Evolutionary conservation across 768 basidiomycete genomes (phyloP), one percentile per base, ranked within the genome.

Genomic region (Pisolithus marmoratus): DNA sequence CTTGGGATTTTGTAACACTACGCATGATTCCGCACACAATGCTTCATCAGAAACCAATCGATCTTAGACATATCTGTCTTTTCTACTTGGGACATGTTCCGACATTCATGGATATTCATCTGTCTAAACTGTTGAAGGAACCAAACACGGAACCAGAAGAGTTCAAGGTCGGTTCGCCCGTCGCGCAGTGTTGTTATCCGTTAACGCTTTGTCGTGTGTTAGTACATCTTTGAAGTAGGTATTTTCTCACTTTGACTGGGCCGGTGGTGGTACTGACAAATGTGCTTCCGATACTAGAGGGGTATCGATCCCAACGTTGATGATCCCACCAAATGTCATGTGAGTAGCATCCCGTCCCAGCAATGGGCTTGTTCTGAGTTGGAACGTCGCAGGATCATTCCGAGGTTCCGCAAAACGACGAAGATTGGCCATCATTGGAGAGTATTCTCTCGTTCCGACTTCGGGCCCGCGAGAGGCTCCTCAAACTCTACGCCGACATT

Each of bases 81-180:
- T 99, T 99, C 72, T 97, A 97, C 68, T 63, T 91, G 12, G 95
- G 95, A 0, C 96, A 98, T 65, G 92, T 97, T 43, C 92, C 92
- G 2, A 78, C 90, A 19, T 96, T 95, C 73, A 68, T 94, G 55
- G 94, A 96, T 61, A 96, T 96, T 22, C 87, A 95, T 62, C 69
- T 95, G 45, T 89, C 90, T 3, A 76, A 78, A 46, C 68, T 92
- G 12, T 66, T 96, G 47, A 63, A 81, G 38, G 87, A 94, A 59
- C 81, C 85, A 1, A 81, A 90, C 59, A 92, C 93, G 0, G 83
- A 93, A 56, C 96, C 96, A 1, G 78, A 87, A 54, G 72, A 79
- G 48, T 95, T 87, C 73, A 92, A 92, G 66, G 80, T 81, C 19
- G 14, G 65, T 63, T 29, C 2, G 40, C 22, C 24, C 53, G 31